phyloP scores from a whole-genome alignment of 1,284 basidiomycete genomes.

The Meripilus lineatus region DNA sequence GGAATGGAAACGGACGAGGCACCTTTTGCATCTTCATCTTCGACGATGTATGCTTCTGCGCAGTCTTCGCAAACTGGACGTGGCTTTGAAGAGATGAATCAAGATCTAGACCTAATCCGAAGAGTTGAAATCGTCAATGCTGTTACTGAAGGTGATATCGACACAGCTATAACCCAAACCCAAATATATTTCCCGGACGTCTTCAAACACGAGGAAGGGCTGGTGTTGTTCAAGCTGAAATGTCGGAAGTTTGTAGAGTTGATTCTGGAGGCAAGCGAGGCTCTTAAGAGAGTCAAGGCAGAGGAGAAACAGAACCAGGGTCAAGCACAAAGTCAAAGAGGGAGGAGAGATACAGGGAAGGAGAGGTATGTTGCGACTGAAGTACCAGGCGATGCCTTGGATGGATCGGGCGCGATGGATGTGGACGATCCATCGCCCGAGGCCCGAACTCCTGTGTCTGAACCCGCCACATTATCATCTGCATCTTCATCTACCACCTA shows the following conservation, averaged over 20 bases:
- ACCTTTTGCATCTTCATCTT: constrained; percentile 12
- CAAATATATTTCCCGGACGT: constrained; percentile 54
- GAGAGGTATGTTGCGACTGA: constrained; percentile 20
- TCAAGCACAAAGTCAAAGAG: constrained; percentile 28
- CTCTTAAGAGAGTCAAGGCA: constrained; percentile 52
- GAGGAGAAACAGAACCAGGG: constrained; percentile 39
- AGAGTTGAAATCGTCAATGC: constrained; percentile 69
- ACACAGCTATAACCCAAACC: constrained; percentile 57
- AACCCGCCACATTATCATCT: constrained; percentile 8
- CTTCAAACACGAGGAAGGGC: constrained; percentile 57
- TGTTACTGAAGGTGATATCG: constrained; percentile 66
- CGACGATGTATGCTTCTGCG: not conserved
- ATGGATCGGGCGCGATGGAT: constrained; percentile 37
- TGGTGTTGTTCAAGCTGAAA: constrained; percentile 70
- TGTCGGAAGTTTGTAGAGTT: constrained; percentile 83
- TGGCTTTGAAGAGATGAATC: constrained; percentile 10
- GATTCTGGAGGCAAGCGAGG: constrained; percentile 61
- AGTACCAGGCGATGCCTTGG: constrained; percentile 21
- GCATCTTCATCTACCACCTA: not conserved
- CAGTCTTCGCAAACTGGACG: constrained; percentile 1
- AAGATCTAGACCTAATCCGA: constrained; percentile 48
- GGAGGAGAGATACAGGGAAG: constrained; percentile 20
- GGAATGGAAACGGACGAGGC: constrained; percentile 23
- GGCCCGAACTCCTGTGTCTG: constrained; percentile 19
- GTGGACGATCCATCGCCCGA: constrained; percentile 37